phyloP scores from a whole-genome alignment of 305 asterid species.

The Petunia hybrid region DNA sequence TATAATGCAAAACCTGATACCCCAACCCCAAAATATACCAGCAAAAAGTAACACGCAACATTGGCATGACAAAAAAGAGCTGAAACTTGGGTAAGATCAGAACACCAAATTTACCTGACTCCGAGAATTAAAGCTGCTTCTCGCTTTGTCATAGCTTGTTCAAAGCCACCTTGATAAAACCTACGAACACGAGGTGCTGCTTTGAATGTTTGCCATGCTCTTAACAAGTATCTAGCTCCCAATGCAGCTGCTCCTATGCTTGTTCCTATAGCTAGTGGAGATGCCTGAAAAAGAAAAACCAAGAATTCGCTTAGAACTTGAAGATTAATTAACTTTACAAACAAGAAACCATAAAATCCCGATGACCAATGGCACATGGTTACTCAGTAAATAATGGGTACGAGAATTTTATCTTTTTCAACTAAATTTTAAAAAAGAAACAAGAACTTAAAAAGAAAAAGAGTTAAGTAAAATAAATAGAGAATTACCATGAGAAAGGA shows the following conservation, averaged over 20 bases:
- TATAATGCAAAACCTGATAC: too few species aligned
- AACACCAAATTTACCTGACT: slow-evolving; percentile 56
- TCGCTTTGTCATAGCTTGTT: slow-evolving; percentile 66
- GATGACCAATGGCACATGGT: too few species aligned
- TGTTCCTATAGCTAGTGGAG: slow-evolving; percentile 53
- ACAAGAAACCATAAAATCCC: background rate
- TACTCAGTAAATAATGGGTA: too few species aligned
- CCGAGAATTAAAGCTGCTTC: slow-evolving; percentile 91
- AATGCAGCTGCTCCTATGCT: slow-evolving; percentile 69
- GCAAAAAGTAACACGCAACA: background rate
- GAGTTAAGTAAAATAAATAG: too few species aligned
- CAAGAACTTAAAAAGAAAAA: too few species aligned
- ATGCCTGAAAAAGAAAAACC: slow-evolving; percentile 41
- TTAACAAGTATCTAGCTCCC: slow-evolving; percentile 59
- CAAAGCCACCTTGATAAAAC: slow-evolving; percentile 84
- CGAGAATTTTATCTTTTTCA: too few species aligned
- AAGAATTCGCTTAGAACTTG: background rate
- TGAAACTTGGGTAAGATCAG: slow-evolving; percentile 23
- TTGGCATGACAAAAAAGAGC: background rate
- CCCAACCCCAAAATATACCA: background rate
- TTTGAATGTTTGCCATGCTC: slow-evolving; percentile 64
- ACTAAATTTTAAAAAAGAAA: too few species aligned
- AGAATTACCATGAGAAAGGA: too few species aligned
- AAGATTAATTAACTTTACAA: background rate
- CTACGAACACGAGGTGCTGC: slow-evolving; percentile 58